phyloP scores from a whole-genome alignment of 1,284 basidiomycete species.

The Acaromyces ingoldii region DNA sequence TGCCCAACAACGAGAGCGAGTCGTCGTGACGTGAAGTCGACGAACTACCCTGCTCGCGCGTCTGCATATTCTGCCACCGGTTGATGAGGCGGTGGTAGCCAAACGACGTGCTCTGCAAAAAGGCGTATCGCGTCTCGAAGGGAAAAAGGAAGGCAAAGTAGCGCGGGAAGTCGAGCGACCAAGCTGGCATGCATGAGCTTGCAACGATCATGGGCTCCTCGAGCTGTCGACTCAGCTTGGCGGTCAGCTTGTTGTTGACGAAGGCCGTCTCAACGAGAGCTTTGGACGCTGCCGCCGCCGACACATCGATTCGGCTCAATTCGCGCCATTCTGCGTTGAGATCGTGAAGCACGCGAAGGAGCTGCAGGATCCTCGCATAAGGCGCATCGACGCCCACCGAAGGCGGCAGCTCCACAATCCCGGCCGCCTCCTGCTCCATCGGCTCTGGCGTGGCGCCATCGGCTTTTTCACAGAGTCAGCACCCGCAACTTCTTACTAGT shows the following conservation, averaged over 20 bases:
- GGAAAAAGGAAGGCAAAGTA: slow-evolving; percentile 98
- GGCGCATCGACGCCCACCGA: slow-evolving; percentile 78
- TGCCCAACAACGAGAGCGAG: slow-evolving; percentile 81
- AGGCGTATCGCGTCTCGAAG: slow-evolving; percentile 91
- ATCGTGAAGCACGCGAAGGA: slow-evolving; percentile 80
- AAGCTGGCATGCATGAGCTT: slow-evolving; percentile 90
- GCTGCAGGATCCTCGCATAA: slow-evolving; percentile 81
- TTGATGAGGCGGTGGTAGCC: slow-evolving; percentile 89
- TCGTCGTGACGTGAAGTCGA: slow-evolving; percentile 54
- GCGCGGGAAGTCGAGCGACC: slow-evolving; percentile 88
- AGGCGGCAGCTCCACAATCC: slow-evolving; percentile 54
- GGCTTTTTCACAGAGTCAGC: no score
- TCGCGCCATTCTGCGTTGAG: slow-evolving; percentile 66
- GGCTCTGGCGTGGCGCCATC: slow-evolving; percentile 32
- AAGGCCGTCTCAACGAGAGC: slow-evolving; percentile 68
- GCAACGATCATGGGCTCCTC: slow-evolving; percentile 99
- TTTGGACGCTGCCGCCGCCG: background rate
- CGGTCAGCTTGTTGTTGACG: slow-evolving; percentile 95
- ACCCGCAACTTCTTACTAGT: no score
- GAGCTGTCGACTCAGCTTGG: slow-evolving; percentile 92
- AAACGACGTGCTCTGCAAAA: slow-evolving; percentile 93
- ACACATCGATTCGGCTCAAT: background rate
- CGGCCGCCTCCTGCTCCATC: slow-evolving; percentile 11
- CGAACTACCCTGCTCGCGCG: slow-evolving; percentile 54
- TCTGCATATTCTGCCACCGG: slow-evolving; percentile 74